phyloP scores from a whole-genome alignment of 2,329 filamentous ascomycete genomes.

The Lachnellula cervina region DNA sequence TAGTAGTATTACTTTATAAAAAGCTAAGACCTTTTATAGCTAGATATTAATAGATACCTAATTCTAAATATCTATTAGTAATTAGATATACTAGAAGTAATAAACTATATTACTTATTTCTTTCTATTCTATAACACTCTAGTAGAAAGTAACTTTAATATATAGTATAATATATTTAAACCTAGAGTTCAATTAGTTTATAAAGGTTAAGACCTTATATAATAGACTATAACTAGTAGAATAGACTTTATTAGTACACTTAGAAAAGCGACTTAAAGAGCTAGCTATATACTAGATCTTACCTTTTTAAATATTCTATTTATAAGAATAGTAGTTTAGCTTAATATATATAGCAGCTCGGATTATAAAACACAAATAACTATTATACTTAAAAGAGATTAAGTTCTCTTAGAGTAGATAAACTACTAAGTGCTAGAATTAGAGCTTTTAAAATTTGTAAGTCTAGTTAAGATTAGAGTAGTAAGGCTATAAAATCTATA shows the following conservation, averaged over 20 bases:
- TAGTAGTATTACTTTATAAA: background rate
- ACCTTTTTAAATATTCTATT: background rate
- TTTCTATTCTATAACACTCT: background rate
- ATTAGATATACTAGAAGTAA: too few relatives aligned
- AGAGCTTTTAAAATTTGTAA: background rate
- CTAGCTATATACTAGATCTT: background rate
- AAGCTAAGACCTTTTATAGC: background rate
- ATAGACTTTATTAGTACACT: background rate
- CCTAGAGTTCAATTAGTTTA: background rate
- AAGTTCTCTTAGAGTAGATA: too few relatives aligned
- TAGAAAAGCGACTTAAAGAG: background rate
- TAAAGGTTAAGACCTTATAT: background rate
- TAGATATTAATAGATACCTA: background rate
- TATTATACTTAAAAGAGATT: too few relatives aligned
- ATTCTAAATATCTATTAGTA: background rate
- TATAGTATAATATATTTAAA: background rate
- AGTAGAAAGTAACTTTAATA: background rate
- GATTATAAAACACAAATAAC: too few relatives aligned
- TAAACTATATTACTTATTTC: background rate
- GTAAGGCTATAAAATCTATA: background rate
- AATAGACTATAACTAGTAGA: background rate
- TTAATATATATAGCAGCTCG: too few relatives aligned
- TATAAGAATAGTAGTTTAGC: background rate
- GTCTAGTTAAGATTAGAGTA: background rate
- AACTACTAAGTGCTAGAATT: too few relatives aligned